Evolutionary conservation across 495 filamentous ascomycete species (phyloP).

Genomic region (Daldinia decipiens): DNA sequence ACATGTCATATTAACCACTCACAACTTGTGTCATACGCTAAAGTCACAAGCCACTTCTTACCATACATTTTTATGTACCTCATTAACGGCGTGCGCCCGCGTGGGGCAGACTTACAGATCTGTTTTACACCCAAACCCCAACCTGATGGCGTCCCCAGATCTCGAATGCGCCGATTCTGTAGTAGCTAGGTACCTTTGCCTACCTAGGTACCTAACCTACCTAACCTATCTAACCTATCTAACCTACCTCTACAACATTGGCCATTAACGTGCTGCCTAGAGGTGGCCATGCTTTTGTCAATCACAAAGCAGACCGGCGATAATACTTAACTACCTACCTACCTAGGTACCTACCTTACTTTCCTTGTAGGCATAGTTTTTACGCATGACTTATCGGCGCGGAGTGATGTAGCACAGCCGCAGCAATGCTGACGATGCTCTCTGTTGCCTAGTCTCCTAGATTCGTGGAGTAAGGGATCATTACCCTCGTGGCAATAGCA

Average conservation of each 20-base stretch:
- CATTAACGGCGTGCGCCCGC: conserved; percentile 29
- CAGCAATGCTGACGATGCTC: conserved; percentile 35
- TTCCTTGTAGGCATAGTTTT: not conserved
- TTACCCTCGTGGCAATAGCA: conserved; percentile 11
- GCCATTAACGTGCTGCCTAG: conserved; percentile 1
- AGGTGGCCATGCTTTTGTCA: not conserved
- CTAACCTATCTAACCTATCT: too few species aligned
- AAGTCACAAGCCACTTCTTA: conserved; percentile 46
- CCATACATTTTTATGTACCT: conserved; percentile 13
- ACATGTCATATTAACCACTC: conserved; percentile 37
- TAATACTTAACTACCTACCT: not conserved
- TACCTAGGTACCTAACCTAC: not conserved
- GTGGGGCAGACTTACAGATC: conserved; percentile 25
- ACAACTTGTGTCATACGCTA: conserved; percentile 42
- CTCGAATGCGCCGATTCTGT: not conserved
- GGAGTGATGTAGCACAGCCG: conserved; percentile 11
- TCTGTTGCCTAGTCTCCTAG: conserved; percentile 32
- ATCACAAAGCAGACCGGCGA: not conserved
- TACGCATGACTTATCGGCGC: not conserved
- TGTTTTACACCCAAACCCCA: conserved; percentile 30
- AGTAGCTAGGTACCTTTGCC: conserved; percentile 11
- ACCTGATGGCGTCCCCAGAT: conserved; percentile 28
- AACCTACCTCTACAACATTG: not conserved
- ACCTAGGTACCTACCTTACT: not conserved
- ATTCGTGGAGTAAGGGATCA: conserved; percentile 13